These are phyloP conservation scores for Mycena haematopus DNA, from an alignment of 768 basidiomycete genomes.

Conservation along the genomic window DNA sequence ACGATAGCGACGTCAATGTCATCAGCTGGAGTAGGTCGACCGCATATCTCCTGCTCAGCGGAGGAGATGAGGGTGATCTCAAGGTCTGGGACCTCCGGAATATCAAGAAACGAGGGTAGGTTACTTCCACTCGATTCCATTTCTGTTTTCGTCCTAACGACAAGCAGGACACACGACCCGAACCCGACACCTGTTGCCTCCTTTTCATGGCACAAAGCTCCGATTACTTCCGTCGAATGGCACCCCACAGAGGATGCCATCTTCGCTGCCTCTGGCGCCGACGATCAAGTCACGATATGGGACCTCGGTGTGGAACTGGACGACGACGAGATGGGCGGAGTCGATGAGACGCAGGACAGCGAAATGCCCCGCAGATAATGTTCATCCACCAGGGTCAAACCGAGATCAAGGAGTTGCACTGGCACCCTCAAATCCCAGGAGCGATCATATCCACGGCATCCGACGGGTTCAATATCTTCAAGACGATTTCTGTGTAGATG, in stretches of 20 bases:
- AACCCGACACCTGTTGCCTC: constrained; percentile 84
- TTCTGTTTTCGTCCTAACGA: constrained; percentile 6
- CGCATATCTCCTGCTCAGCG: constrained; percentile 86
- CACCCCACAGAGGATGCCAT: constrained; percentile 96
- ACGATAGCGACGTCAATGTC: constrained; percentile 96
- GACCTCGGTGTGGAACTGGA: constrained; percentile 97
- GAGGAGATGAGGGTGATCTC: constrained; percentile 96
- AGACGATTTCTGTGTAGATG: constrained; percentile 79
- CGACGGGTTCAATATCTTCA: constrained; percentile 97
- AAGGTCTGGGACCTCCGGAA: constrained; percentile 97
- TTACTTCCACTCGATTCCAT: neutral
- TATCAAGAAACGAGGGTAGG: constrained; percentile 82
- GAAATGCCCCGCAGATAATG: constrained; percentile 90
- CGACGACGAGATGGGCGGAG: constrained; percentile 79
- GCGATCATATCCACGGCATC: constrained; percentile 84
- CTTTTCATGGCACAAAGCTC: constrained; percentile 90
- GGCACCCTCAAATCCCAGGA: constrained; percentile 97
- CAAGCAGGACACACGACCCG: constrained; percentile 53
- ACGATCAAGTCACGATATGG: constrained; percentile 96
- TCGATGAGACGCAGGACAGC: constrained; percentile 56
- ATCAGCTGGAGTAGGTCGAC: constrained; percentile 94
- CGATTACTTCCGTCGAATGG: constrained; percentile 98
- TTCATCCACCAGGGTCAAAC: constrained; percentile 98
- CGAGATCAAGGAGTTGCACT: constrained; percentile 96
- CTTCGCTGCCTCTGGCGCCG: constrained; percentile 92